phyloP scores from a whole-genome alignment of 352 stramenopile genomes.

The Phytophthora tubulina region DNA sequence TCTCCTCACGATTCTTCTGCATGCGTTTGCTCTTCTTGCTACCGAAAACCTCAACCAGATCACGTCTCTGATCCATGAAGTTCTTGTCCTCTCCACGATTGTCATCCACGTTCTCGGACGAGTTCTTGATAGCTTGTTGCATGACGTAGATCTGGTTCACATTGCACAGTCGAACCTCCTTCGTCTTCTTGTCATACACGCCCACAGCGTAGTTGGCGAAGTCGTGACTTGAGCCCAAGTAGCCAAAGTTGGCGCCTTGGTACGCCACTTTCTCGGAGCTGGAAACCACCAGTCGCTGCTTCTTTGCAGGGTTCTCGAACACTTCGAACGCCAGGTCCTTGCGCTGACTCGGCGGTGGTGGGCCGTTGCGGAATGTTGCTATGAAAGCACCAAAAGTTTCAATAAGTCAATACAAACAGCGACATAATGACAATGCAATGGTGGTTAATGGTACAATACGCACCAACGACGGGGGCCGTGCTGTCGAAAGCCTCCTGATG shows the following conservation, averaged over 20 bases:
- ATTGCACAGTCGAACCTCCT: constrained; percentile 81
- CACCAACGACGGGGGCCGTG: constrained; percentile 69
- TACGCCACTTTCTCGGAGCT: constrained; percentile 86
- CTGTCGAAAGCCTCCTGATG: constrained; percentile 68
- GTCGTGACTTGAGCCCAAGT: constrained; percentile 77
- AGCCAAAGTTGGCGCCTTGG: constrained; percentile 88
- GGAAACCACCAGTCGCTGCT: constrained; percentile 81
- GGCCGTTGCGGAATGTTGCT: constrained; percentile 88
- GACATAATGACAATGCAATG: neutral
- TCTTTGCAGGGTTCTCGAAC: constrained; percentile 85
- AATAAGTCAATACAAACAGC: constrained; percentile 1
- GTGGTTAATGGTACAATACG: constrained; percentile 15
- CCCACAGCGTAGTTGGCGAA: constrained; percentile 78
- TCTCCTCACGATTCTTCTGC: constrained; percentile 85
- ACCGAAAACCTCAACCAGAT: constrained; percentile 84
- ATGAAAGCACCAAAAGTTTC: neutral
- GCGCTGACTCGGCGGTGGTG: constrained; percentile 62
- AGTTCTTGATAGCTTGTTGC: constrained; percentile 84
- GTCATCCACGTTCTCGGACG: constrained; percentile 73
- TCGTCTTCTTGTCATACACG: constrained; percentile 80
- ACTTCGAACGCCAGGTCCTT: constrained; percentile 79
- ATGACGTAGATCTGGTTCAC: constrained; percentile 88
- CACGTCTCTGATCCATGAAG: constrained; percentile 73
- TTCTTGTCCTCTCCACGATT: constrained; percentile 66
- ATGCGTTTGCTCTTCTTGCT: constrained; percentile 89